A percentile compares a stretch with the other conserved stretches of the same genome.
Conservation (phyloP, 2,329 filamentous ascomycete genomes). For the Aureobasidium pullulans region DNA sequence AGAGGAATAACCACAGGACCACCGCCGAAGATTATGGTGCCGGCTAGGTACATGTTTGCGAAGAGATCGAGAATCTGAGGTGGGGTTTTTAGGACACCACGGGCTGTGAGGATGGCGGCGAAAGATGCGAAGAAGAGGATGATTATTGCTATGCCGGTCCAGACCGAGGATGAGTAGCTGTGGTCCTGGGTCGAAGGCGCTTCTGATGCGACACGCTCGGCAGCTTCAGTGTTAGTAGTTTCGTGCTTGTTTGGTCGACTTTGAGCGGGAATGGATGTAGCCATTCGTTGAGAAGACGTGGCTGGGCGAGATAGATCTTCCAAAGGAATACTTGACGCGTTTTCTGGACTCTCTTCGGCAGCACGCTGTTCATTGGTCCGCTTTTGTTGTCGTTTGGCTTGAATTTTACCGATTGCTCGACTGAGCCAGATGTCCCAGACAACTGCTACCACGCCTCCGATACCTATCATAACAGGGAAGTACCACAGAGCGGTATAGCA, state of each 20-base stretch:
- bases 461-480: slow-evolving; percentile 57
- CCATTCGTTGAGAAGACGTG: neutral
- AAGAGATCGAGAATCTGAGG: slow-evolving; percentile 55
- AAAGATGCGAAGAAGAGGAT: slow-evolving; percentile 35
- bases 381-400: neutral
- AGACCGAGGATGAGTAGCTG: neutral
- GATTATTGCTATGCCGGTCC: neutral
- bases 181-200: neutral
- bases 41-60: slow-evolving; percentile 65
- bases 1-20: slow-evolving; percentile 40
- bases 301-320: neutral
- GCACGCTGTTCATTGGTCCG: neutral
- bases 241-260: neutral
- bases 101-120: slow-evolving; percentile 46
- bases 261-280: neutral
- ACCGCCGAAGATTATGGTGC: slow-evolving; percentile 49
- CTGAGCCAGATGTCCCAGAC: slow-evolving; percentile 43
- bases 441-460: slow-evolving; percentile 46
- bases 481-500: slow-evolving; percentile 70
- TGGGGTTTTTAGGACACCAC: slow-evolving; percentile 31
- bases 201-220: neutral
- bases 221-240: neutral
- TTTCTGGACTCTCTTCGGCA: neutral
- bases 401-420: neutral
- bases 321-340: neutral